Conservation (phyloP, 495 filamentous ascomycete genomes). For the Penicillium herquei region DNA sequence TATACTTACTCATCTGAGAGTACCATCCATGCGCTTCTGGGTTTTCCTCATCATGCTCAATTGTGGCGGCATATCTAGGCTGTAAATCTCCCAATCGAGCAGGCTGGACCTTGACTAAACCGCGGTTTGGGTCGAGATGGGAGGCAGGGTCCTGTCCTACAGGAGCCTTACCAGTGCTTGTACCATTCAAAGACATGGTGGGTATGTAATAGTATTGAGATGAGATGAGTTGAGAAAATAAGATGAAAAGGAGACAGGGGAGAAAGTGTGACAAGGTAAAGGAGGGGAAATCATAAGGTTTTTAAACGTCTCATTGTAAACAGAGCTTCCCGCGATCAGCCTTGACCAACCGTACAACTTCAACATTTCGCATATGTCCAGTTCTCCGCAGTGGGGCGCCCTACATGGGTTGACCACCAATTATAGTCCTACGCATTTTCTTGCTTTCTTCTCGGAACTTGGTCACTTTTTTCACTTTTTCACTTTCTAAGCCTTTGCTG, state of each 20-base stretch:
- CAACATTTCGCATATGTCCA: not conserved
- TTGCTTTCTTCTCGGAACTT: too few species aligned
- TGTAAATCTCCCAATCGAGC: constrained; percentile 82
- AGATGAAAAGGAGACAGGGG: not conserved
- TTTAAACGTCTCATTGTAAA: constrained; percentile 6
- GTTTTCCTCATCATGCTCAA: constrained; percentile 66
- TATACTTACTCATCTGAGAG: constrained; percentile 72
- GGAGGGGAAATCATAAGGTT: constrained; percentile 5
- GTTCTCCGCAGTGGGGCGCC: constrained; percentile 8
- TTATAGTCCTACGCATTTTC: not conserved
- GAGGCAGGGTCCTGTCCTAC: constrained; percentile 13
- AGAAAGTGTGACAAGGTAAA: not conserved
- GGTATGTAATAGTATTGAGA: not conserved
- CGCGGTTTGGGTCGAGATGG: constrained; percentile 15
- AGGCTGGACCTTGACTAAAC: constrained; percentile 75
- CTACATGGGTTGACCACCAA: not conserved
- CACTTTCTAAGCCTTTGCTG: constrained; percentile 17
- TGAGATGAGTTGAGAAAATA: not conserved
- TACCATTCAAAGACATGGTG: constrained; percentile 30
- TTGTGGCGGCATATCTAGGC: constrained; percentile 76
- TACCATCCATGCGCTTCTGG: constrained; percentile 84
- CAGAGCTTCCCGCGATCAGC: constrained; percentile 1
- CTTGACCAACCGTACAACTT: constrained; percentile 6
- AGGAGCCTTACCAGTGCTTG: constrained; percentile 44
- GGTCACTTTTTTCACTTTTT: not conserved